Evolutionary conservation across 75 land plant genomes (phyloP).

Genomic region (Isoetes taiwanensis): DNA sequence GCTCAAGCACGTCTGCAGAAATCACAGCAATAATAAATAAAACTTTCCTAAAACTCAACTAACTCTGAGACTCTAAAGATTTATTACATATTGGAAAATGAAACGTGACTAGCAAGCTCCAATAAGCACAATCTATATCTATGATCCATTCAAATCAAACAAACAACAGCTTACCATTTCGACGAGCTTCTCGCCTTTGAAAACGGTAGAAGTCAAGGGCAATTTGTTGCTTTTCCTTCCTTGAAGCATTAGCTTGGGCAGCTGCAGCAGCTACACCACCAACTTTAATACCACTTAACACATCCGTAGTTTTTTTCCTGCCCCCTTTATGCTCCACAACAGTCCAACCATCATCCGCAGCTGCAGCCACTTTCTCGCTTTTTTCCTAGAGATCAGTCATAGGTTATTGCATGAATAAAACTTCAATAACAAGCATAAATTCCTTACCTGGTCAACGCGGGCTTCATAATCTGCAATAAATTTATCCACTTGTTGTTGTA

Average conservation of each 20-base stretch:
- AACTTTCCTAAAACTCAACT: too few relatives aligned
- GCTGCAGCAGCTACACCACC: slow-evolving; percentile 67
- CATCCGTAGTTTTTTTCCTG: slow-evolving; percentile 76
- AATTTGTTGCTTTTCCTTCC: slow-evolving; percentile 36
- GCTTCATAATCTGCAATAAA: slow-evolving; percentile 68
- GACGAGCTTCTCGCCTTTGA: slow-evolving; percentile 72
- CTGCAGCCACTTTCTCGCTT: slow-evolving; percentile 52
- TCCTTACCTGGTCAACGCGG: slow-evolving; percentile 61
- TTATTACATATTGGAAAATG: too few relatives aligned
- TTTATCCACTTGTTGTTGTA: slow-evolving; percentile 65
- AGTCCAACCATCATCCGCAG: slow-evolving; percentile 89
- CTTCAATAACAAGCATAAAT: too few relatives aligned
- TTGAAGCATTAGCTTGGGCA: slow-evolving; percentile 22
- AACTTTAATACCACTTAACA: slow-evolving; percentile 63
- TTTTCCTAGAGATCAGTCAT: too few relatives aligned
- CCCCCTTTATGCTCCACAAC: slow-evolving; percentile 83
- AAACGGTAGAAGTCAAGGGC: slow-evolving; percentile 66
- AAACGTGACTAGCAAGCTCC: too few relatives aligned
- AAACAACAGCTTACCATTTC: slow-evolving; percentile 55
- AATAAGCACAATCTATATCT: too few relatives aligned
- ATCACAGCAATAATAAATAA: not conserved
- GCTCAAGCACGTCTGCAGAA: slow-evolving; percentile 62
- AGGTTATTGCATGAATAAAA: too few relatives aligned
- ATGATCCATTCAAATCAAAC: too few relatives aligned
- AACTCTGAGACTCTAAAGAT: too few relatives aligned